Conservation (phyloP, 1,139 yeast species). For the Keqinozyma sinolaborantium region DNA sequence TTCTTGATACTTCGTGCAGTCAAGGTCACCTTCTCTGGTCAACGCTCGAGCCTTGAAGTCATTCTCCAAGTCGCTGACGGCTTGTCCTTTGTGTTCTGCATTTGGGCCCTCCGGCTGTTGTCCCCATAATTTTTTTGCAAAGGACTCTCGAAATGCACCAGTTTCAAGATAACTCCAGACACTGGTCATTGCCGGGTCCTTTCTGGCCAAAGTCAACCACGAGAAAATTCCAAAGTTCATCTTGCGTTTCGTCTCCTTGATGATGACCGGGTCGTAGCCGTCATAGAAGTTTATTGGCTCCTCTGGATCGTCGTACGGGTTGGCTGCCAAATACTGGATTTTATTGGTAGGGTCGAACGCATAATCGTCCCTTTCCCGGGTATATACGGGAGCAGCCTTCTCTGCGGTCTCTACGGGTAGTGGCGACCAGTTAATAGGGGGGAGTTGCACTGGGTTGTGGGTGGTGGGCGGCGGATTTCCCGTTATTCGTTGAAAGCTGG, state of each 20-base stretch:
- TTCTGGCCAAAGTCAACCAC: conserved; percentile 34
- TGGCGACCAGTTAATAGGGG: conserved; percentile 4
- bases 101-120: not conserved
- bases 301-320: conserved; percentile 21
- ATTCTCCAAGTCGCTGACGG: conserved; percentile 13
- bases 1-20: not conserved
- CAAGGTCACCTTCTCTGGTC: conserved; percentile 10
- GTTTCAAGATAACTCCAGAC: conserved; percentile 10
- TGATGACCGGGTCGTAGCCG: conserved; percentile 24
- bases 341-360: conserved; percentile 9
- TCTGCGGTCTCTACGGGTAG: not conserved
- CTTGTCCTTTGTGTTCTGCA: conserved; percentile 15
- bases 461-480: conserved; percentile 1
- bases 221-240: conserved; percentile 38
- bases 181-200: conserved; percentile 26
- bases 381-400: conserved; percentile 1
- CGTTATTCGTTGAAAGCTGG: not conserved
- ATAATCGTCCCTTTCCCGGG: conserved; percentile 5
- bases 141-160: not conserved
- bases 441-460: conserved; percentile 1
- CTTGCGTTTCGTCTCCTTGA: conserved; percentile 20
- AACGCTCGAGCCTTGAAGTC: conserved; percentile 25
- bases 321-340: conserved; percentile 21
- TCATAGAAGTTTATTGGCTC: conserved; percentile 30
- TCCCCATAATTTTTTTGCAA: too few species aligned